Evolutionary conservation across 257 asterid genomes (phyloP).

Genomic region (Solanum sejunctum): DNA sequence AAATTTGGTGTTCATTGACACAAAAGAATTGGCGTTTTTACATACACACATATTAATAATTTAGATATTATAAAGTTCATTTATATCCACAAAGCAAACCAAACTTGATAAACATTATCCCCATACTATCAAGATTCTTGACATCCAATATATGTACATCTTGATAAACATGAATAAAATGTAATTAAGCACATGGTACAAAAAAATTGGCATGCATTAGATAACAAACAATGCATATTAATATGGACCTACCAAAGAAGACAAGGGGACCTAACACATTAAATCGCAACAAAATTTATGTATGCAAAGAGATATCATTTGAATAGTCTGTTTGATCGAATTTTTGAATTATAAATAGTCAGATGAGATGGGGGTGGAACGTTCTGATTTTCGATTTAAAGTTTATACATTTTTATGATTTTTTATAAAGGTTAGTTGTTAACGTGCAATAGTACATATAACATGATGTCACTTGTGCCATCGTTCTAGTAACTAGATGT

Average conservation of each 20-base stretch:
- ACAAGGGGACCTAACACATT: background rate
- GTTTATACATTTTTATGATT: too few species aligned
- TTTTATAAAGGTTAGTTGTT: background rate
- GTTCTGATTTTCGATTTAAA: too few species aligned
- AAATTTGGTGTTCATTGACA: too few species aligned
- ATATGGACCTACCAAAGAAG: background rate
- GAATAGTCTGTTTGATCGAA: background rate
- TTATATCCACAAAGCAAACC: background rate
- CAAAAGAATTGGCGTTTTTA: too few species aligned
- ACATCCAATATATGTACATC: too few species aligned
- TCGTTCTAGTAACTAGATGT: background rate
- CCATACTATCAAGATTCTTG: background rate
- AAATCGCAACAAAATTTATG: background rate
- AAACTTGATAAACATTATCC: background rate
- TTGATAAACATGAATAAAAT: background rate
- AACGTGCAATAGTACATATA: background rate
- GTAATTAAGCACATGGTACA: background rate
- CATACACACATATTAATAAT: too few species aligned
- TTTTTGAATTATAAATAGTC: background rate
- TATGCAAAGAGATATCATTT: background rate
- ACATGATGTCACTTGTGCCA: constrained; percentile 12
- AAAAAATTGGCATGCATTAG: background rate
- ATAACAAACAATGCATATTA: background rate
- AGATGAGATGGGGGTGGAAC: fast-evolving
- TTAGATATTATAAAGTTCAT: background rate